Base-by-base conservation (phyloP, 257 asterid genomes). In the Capsicum baccatum region DNA sequence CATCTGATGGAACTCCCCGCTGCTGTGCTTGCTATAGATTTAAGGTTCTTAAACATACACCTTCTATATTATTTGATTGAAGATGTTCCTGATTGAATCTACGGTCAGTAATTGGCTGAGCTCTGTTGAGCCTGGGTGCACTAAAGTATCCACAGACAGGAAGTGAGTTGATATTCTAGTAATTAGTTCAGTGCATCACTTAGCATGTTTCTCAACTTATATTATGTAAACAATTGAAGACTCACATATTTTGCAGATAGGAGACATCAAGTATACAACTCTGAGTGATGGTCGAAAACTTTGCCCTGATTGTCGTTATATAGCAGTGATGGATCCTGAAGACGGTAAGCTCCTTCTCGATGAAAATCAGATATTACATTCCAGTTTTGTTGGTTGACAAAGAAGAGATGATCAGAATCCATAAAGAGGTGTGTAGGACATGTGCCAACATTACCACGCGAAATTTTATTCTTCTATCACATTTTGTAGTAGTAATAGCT, bases 231-330 rank as follows among this genome's bases (percentile, higher is more conserved):
- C 21, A 47, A 44, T 8, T 35, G 73, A 35, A 8, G 73, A 11
- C 42, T 63, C 39, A 63, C 48, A 9, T 66, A 4, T 66, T 66
- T 66, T 33, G 47, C 47, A 66, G 73, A 66, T 66, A 2, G 73
- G n/a, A 66, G 73, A 35, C 17, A 35, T 66, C 8, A 66, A 66
- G 73, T 73, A 47, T 73, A 73, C 17, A 15, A 73, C 55, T 73
- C 59, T 73, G 57, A 73, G 39, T 50, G 80, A 73, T 50, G 80
- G 80, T 50, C 80, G 80, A 47, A 47, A 42, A 50, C 80, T 73
- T 50, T 73, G 80, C 80, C 80, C 80, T 17, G 80, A 73, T 50
- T 73, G 80, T 73, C 59, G 17, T 47, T 48, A 17, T 73, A 73
- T 48, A 66, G 48, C 48, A 33, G 73, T 66, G 47, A 35, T 66